phyloP scores from a whole-genome alignment of 495 filamentous ascomycete genomes.

The Tuber umbilicatum region DNA sequence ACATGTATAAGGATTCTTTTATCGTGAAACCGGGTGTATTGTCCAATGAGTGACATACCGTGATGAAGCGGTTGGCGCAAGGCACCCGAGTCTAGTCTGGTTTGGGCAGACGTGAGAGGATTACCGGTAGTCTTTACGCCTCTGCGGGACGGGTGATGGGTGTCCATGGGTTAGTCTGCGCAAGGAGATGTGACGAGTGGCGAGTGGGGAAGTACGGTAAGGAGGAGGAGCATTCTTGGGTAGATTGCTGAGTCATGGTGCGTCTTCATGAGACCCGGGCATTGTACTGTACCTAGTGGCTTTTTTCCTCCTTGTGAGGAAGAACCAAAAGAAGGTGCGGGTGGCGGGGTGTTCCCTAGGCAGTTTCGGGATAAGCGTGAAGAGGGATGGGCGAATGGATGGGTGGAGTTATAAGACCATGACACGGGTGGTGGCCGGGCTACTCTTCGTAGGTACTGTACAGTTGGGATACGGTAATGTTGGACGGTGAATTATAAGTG shows the following conservation, averaged over 20 bases:
- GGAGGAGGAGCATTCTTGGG: background rate
- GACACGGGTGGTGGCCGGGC: background rate
- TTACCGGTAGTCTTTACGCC: background rate
- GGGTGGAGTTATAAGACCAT: background rate
- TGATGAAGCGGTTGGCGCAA: background rate
- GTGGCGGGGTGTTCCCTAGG: background rate
- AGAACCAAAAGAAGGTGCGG: background rate
- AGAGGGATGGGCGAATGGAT: background rate
- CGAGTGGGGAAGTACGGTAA: background rate
- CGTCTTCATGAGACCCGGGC: background rate
- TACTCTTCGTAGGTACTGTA: background rate
- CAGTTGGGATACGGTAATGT: background rate
- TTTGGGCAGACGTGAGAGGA: background rate
- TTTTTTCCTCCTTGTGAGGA: background rate
- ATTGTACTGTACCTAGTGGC: background rate
- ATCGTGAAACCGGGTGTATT: background rate
- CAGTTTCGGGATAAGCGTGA: background rate
- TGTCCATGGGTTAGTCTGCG: background rate
- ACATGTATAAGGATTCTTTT: background rate
- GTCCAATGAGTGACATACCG: background rate
- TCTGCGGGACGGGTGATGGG: background rate
- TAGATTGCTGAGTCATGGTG: background rate
- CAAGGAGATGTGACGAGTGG: background rate
- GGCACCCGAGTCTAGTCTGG: background rate
- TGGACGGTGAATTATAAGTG: background rate